Percentiles rank a stretch among this genome's conserved stretches.
phyloP scores from a whole-genome alignment of 108 stramenopile species.

The Mayamaea pseudoterrestris region DNA sequence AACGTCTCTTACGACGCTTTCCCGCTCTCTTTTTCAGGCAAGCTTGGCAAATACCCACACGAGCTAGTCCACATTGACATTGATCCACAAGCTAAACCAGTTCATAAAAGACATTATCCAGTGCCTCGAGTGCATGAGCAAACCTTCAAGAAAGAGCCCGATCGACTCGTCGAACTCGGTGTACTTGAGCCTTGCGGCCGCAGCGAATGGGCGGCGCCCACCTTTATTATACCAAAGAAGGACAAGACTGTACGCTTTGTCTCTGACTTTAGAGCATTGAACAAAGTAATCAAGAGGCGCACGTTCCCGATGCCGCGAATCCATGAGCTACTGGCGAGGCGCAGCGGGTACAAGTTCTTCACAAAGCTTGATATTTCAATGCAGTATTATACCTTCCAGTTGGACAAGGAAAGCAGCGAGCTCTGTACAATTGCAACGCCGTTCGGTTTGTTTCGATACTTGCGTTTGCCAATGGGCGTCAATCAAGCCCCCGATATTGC shows the following conservation, averaged over 20 bases:
- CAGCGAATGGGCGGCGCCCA: slow-evolving; percentile 3
- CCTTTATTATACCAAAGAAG: slow-evolving; percentile 30
- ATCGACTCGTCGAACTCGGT: too few relatives aligned
- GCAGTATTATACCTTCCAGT: slow-evolving; percentile 24
- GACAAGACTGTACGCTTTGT: slow-evolving; percentile 6
- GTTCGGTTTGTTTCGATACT: slow-evolving; percentile 29
- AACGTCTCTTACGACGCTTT: too few relatives aligned
- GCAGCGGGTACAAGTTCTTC: slow-evolving; percentile 5
- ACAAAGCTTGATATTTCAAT: slow-evolving; percentile 19
- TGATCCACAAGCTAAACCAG: not conserved
- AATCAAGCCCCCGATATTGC: slow-evolving; percentile 30
- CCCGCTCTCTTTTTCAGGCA: not conserved
- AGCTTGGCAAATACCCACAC: slow-evolving; percentile 2
- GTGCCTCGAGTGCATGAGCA: not conserved
- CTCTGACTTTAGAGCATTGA: slow-evolving; percentile 25
- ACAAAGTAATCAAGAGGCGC: slow-evolving; percentile 13
- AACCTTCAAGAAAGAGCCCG: not conserved
- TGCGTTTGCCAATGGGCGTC: slow-evolving; percentile 33
- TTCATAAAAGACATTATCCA: not conserved
- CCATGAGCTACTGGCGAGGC: not conserved
- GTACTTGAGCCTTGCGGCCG: too few relatives aligned
- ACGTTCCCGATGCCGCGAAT: slow-evolving; percentile 10
- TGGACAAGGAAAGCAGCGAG: slow-evolving; percentile 11
- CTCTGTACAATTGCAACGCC: slow-evolving; percentile 29
- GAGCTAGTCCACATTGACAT: not conserved